These are phyloP conservation scores for Globisporangium perplexum DNA, from an alignment of 352 stramenopile genomes.

Conservation along the genomic window DNA sequence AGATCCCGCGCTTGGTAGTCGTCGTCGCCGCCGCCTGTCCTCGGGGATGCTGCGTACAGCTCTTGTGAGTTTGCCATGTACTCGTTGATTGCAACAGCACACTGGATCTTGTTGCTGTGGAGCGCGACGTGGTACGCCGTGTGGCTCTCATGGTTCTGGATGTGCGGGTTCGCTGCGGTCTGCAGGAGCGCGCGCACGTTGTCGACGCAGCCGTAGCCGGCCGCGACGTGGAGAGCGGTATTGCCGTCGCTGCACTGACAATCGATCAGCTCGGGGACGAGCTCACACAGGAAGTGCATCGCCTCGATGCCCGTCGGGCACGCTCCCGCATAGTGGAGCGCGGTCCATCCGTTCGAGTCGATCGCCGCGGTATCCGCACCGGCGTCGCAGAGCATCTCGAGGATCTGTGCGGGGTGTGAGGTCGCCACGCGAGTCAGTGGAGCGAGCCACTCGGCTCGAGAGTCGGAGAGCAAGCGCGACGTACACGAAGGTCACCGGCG, in stretches of 20 bases:
- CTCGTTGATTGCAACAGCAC: constrained; percentile 44
- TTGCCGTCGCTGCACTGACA: constrained; percentile 43
- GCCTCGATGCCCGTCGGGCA: constrained; percentile 29
- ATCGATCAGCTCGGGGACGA: constrained; percentile 44
- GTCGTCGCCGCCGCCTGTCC: neutral
- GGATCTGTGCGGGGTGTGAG: constrained; percentile 16
- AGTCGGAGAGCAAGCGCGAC: neutral
- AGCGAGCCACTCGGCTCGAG: too few species aligned
- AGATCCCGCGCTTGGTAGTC: neutral
- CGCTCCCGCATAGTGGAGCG: constrained; percentile 53
- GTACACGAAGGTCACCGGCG: constrained; percentile 38
- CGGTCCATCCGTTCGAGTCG: constrained; percentile 60
- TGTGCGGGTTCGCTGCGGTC: constrained; percentile 44
- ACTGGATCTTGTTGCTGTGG: constrained; percentile 51
- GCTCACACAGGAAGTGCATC: constrained; percentile 51
- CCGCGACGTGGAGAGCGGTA: constrained; percentile 55
- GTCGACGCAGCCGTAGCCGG: constrained; percentile 45
- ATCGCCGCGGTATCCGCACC: constrained; percentile 22
- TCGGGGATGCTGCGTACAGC: constrained; percentile 10
- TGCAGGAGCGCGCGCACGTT: constrained; percentile 49
- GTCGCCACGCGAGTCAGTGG: neutral
- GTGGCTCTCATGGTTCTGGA: constrained; percentile 31
- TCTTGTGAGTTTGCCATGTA: constrained; percentile 35
- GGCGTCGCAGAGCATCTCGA: constrained; percentile 44
- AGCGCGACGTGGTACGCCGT: constrained; percentile 52